These are phyloP conservation scores for Sporothrix dimorphospora DNA, from an alignment of 2,329 filamentous ascomycete genomes.

Conservation along the genomic window DNA sequence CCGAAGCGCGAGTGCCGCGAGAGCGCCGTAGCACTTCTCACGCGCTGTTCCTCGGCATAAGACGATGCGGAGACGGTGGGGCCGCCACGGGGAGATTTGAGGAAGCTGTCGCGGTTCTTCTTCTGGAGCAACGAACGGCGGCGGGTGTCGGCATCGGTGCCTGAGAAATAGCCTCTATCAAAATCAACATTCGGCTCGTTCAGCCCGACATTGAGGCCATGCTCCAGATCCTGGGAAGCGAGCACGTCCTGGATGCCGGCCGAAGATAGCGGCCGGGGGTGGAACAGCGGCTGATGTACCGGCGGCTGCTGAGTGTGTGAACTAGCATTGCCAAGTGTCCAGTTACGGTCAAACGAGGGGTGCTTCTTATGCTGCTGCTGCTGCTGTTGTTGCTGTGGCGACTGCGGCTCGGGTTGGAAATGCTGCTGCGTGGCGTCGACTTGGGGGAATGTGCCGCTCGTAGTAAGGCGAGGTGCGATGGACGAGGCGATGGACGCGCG, in stretches of 20 bases:
- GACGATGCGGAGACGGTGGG: constrained; percentile 39
- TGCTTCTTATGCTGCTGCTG: constrained; percentile 58
- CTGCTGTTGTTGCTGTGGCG: background rate
- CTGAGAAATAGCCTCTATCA: constrained; percentile 92
- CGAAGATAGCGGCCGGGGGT: constrained; percentile 55
- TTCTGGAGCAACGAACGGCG: constrained; percentile 77
- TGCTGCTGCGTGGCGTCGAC: constrained; percentile 38
- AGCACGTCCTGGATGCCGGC: constrained; percentile 53
- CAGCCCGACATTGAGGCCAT: constrained; percentile 45
- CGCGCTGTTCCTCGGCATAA: constrained; percentile 72
- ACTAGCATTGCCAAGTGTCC: constrained; percentile 63
- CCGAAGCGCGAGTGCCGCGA: constrained; percentile 77
- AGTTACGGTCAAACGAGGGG: constrained; percentile 70
- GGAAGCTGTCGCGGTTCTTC: constrained; percentile 71
- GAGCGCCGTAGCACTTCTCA: constrained; percentile 66
- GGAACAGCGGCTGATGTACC: constrained; percentile 23
- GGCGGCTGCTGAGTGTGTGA: constrained; percentile 37
- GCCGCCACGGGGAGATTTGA: constrained; percentile 60
- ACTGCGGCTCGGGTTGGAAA: constrained; percentile 13
- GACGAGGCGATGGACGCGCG: constrained; percentile 45
- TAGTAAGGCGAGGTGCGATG: constrained; percentile 48
- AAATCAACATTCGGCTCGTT: constrained; percentile 63
- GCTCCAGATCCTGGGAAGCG: constrained; percentile 45
- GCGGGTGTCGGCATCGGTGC: constrained; percentile 73
- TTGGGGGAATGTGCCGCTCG: constrained; percentile 49